A percentile compares a stretch with the other conserved stretches of the same genome.
Conservation (phyloP, 495 filamentous ascomycete genomes). For the Aspergillus conjunctus region DNA sequence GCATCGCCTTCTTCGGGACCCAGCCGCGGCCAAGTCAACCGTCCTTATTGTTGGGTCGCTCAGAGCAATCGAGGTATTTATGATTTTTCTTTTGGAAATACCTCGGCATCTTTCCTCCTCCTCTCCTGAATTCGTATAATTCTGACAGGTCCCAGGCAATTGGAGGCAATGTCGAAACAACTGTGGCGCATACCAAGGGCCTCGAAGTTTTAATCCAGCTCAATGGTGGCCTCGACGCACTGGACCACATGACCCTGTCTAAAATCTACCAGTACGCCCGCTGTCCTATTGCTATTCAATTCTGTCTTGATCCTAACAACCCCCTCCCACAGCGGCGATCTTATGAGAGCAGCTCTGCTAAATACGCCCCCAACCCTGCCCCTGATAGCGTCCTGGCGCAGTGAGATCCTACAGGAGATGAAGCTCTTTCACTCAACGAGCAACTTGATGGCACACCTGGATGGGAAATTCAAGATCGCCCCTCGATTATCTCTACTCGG, state of each 20-base stretch:
- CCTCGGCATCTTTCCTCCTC: neutral
- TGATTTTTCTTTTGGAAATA: neutral
- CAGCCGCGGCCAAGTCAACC: neutral
- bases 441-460: neutral
- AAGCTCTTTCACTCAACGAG: neutral
- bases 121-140: neutral
- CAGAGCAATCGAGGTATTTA: constrained; percentile 5
- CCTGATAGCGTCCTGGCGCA: neutral
- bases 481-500: neutral
- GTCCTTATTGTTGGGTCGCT: constrained; percentile 12
- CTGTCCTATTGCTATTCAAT: neutral
- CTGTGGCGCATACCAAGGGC: constrained; percentile 5
- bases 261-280: constrained; percentile 8
- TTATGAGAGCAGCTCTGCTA: constrained; percentile 3
- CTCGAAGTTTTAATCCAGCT: constrained; percentile 4
- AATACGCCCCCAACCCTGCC: neutral
- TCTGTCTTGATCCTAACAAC: neutral
- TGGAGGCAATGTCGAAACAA: constrained; percentile 1
- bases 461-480: neutral
- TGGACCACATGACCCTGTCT: constrained; percentile 9
- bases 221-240: neutral
- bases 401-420: constrained; percentile 7
- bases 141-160: neutral
- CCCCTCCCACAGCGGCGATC: neutral
- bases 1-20: constrained; percentile 1